Conservation (phyloP, 1,139 yeast genomes). For the Yamadazyma epiphylla region DNA sequence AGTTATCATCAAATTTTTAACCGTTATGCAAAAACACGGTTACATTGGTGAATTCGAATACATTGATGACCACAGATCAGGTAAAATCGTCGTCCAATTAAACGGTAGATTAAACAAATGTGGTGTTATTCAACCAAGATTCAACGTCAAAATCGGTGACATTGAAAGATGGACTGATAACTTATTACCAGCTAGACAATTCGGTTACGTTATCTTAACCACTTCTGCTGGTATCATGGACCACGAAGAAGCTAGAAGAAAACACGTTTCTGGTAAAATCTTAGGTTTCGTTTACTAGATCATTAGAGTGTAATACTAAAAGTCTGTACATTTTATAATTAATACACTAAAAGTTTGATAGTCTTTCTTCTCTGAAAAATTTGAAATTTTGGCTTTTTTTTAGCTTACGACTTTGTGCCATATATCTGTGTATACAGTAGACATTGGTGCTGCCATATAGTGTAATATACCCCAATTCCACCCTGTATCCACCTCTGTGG, state of each 20-base stretch:
- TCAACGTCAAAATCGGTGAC: slow-evolving; percentile 89
- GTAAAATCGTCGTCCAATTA: slow-evolving; percentile 93
- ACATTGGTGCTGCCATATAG: too few relatives aligned
- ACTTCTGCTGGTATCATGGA: slow-evolving; percentile 99
- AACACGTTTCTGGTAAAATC: slow-evolving; percentile 98
- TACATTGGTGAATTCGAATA: slow-evolving; percentile 99
- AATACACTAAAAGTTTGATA: too few relatives aligned
- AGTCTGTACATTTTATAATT: background rate
- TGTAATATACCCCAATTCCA: too few relatives aligned
- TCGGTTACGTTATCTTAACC: slow-evolving; percentile 94
- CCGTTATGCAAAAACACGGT: slow-evolving; percentile 98
- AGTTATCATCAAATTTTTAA: slow-evolving; percentile 94
- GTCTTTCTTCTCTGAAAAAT: too few relatives aligned
- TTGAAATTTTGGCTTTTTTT: too few relatives aligned
- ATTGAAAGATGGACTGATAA: slow-evolving; percentile 98
- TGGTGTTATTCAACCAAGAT: slow-evolving; percentile 98
- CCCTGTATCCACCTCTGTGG: too few relatives aligned
- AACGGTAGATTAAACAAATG: slow-evolving; percentile 98
- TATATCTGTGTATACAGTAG: too few relatives aligned
- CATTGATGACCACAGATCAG: slow-evolving; percentile 99
- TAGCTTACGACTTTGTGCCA: too few relatives aligned
- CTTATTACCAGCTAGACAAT: slow-evolving; percentile 97
- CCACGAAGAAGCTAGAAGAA: slow-evolving; percentile 99
- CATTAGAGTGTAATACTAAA: background rate
- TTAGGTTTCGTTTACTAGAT: slow-evolving; percentile 90